These are phyloP conservation scores for Amesomyces nigricolor DNA, from an alignment of 2,329 filamentous ascomycete genomes.

Conservation along the genomic window DNA sequence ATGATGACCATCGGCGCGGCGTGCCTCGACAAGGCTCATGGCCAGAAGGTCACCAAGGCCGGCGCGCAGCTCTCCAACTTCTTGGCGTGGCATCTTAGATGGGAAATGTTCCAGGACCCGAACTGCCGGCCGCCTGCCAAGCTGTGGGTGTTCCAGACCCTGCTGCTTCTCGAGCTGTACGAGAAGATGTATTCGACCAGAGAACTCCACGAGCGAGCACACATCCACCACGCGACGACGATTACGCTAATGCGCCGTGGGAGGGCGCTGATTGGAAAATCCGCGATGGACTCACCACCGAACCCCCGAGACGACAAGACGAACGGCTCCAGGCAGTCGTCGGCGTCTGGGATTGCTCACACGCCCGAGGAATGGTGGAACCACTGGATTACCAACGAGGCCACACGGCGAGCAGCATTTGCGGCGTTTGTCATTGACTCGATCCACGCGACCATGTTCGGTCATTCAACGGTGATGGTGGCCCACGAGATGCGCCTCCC, in stretches of 20 bases:
- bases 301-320: slow-evolving; percentile 34
- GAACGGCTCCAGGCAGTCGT: slow-evolving; percentile 55
- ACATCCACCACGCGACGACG: slow-evolving; percentile 84
- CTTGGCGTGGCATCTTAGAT: slow-evolving; percentile 56
- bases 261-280: slow-evolving; percentile 76
- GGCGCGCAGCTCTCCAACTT: slow-evolving; percentile 56
- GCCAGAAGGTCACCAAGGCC: slow-evolving; percentile 47
- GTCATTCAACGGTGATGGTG: slow-evolving; percentile 83
- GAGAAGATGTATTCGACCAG: slow-evolving; percentile 89
- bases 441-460: slow-evolving; percentile 87
- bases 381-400: slow-evolving; percentile 83
- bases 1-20: slow-evolving; percentile 82
- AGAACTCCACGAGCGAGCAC: slow-evolving; percentile 75
- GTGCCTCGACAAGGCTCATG: slow-evolving; percentile 62
- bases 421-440: slow-evolving; percentile 86
- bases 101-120: slow-evolving; percentile 75
- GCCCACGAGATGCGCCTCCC: slow-evolving; percentile 83
- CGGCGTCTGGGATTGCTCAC: slow-evolving; percentile 55
- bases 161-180: slow-evolving; percentile 78
- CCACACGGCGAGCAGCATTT: slow-evolving; percentile 80
- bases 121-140: slow-evolving; percentile 80
- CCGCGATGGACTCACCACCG: slow-evolving; percentile 71
- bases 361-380: slow-evolving; percentile 66
- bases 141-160: slow-evolving; percentile 81
- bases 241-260: slow-evolving; percentile 79